phyloP scores from a whole-genome alignment of 2,329 filamentous ascomycete genomes.

The Talaromyces sp. region DNA sequence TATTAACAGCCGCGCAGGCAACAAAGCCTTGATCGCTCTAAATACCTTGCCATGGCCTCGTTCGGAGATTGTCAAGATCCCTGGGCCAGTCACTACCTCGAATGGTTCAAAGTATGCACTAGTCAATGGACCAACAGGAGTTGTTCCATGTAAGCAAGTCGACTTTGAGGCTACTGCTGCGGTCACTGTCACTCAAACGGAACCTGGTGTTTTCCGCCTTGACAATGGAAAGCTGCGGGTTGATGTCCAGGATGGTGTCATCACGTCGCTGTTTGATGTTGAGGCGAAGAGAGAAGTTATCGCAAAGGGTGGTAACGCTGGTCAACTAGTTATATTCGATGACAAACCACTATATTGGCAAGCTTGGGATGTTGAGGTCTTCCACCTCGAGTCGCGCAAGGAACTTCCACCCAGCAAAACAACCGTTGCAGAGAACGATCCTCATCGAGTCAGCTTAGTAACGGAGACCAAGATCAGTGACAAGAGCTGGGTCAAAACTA shows the following conservation, averaged over 20 bases:
- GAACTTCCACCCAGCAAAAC: conserved; percentile 72
- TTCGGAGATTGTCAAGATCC: conserved; percentile 70
- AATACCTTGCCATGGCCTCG: conserved; percentile 90
- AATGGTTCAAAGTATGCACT: conserved; percentile 43
- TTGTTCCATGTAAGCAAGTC: conserved; percentile 39
- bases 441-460: conserved; percentile 77
- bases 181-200: conserved; percentile 54
- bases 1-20: conserved; percentile 52
- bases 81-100: conserved; percentile 36
- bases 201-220: conserved; percentile 71
- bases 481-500: conserved; percentile 81
- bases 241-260: conserved; percentile 71
- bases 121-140: conserved; percentile 51
- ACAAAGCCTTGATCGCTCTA: conserved; percentile 62
- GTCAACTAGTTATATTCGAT: conserved; percentile 92
- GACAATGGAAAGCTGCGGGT: conserved; percentile 77
- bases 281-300: conserved; percentile 75
- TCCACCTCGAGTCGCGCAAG: conserved; percentile 82
- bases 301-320: conserved; percentile 71
- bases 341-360: conserved; percentile 98
- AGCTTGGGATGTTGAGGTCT: conserved; percentile 97
- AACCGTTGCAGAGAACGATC: conserved; percentile 69
- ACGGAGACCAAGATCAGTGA: conserved; percentile 88
- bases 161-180: conserved; percentile 26
- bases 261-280: conserved; percentile 82